phyloP scores from a whole-genome alignment of 192 early-diverging fungal species.

The Polychytrium aggregatum region DNA sequence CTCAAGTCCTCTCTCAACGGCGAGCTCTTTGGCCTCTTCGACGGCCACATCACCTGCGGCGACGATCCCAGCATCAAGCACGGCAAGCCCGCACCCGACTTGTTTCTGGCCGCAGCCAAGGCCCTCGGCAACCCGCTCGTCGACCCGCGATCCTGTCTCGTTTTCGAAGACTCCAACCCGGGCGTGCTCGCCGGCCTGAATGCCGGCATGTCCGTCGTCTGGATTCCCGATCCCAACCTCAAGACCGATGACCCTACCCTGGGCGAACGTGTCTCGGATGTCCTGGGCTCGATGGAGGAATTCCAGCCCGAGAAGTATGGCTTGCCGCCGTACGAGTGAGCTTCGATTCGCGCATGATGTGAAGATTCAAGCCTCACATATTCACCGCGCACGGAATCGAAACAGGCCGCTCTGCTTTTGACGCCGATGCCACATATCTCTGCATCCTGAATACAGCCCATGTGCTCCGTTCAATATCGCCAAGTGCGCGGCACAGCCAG shows the following conservation, averaged over 20 bases:
- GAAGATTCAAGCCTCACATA: too few species aligned
- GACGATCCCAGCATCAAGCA: slow-evolving; percentile 67
- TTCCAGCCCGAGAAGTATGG: slow-evolving; percentile 33
- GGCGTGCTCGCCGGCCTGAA: slow-evolving; percentile 73
- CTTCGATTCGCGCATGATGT: too few species aligned
- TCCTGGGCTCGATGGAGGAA: slow-evolving; percentile 20
- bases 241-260: slow-evolving; percentile 1
- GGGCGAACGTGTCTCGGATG: slow-evolving; percentile 1
- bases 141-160: slow-evolving; percentile 38
- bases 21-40: slow-evolving; percentile 69
- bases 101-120: slow-evolving; percentile 67
- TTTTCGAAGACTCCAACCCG: slow-evolving; percentile 85
- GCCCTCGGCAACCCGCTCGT: slow-evolving; percentile 32
- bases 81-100: slow-evolving; percentile 86
- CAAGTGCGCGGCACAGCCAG: too few species aligned
- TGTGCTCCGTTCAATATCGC: too few species aligned
- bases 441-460: too few species aligned
- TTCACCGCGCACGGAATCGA: too few species aligned
- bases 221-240: slow-evolving; percentile 71
- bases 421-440: too few species aligned
- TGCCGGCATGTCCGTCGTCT: slow-evolving; percentile 76
- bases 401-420: too few species aligned
- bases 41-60: slow-evolving; percentile 65
- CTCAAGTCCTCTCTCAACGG: slow-evolving; percentile 63
- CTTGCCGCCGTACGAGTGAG: slow-evolving; percentile 14